These are phyloP conservation scores for Suillus clintonianus DNA, from an alignment of 768 basidiomycete genomes.

Conservation along the genomic window DNA sequence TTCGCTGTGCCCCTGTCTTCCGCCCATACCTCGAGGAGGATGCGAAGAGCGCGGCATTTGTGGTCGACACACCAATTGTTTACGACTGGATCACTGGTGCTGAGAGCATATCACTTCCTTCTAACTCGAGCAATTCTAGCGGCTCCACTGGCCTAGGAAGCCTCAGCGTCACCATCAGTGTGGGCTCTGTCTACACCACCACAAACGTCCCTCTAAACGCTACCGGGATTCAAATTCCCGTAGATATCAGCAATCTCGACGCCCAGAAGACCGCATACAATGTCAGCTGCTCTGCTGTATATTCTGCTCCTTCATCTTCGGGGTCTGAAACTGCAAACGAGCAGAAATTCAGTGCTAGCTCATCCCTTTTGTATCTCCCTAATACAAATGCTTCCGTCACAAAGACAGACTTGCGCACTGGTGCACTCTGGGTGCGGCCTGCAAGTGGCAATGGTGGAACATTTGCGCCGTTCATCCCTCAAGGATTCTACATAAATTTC, in stretches of 20 bases:
- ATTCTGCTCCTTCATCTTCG: conserved; percentile 11
- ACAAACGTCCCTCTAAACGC: conserved; percentile 38
- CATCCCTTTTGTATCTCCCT: conserved; percentile 44
- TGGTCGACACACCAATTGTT: conserved; percentile 43
- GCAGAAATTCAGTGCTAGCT: conserved; percentile 33
- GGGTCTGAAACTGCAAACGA: background rate
- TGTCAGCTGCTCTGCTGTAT: conserved; percentile 38
- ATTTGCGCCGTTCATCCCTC: conserved; percentile 54
- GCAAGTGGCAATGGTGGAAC: conserved; percentile 18
- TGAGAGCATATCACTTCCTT: conserved; percentile 27
- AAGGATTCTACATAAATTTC: conserved; percentile 74
- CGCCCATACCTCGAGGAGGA: conserved; percentile 51
- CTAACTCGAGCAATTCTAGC: background rate
- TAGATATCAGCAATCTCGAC: conserved; percentile 31
- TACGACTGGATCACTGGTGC: conserved; percentile 37
- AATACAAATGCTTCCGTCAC: conserved; percentile 40
- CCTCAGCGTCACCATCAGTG: conserved; percentile 31
- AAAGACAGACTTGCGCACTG: conserved; percentile 50
- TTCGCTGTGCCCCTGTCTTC: conserved; percentile 49
- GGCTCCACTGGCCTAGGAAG: conserved; percentile 9
- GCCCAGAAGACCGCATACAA: conserved; percentile 32
- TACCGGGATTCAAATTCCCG: conserved; percentile 34
- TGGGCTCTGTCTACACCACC: conserved; percentile 23
- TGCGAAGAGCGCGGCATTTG: conserved; percentile 19
- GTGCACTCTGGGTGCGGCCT: conserved; percentile 43